Evolutionary conservation across 2,329 filamentous ascomycete genomes (phyloP).

Genomic region (Pseudocercospora vitis): DNA sequence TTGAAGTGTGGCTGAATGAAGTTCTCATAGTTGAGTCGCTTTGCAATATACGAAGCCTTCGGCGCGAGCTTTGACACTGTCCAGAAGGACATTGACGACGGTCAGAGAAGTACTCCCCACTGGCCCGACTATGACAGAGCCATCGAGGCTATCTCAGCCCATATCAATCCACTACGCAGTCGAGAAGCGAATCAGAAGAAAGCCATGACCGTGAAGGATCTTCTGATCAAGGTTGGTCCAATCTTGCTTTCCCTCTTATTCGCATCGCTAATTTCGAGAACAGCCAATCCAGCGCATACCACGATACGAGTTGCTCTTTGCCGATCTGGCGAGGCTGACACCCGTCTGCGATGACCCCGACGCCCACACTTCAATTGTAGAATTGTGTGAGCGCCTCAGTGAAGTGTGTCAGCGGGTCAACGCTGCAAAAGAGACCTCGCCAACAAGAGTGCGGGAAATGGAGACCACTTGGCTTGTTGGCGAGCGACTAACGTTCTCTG

Average conservation of each 20-base stretch:
- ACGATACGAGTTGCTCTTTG: slow-evolving; percentile 84
- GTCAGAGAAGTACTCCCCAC: slow-evolving; percentile 66
- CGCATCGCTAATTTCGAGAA: not conserved
- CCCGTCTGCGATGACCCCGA: slow-evolving; percentile 81
- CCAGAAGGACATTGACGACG: slow-evolving; percentile 70
- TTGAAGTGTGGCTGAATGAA: slow-evolving; percentile 48
- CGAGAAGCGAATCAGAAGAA: slow-evolving; percentile 66
- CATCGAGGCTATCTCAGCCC: slow-evolving; percentile 76
- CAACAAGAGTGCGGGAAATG: slow-evolving; percentile 65
- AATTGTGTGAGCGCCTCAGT: slow-evolving; percentile 68
- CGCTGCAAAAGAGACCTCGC: slow-evolving; percentile 70
- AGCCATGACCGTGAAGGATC: slow-evolving; percentile 77
- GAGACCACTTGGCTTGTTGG: slow-evolving; percentile 84
- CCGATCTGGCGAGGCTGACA: slow-evolving; percentile 78
- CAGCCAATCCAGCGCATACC: slow-evolving; percentile 91
- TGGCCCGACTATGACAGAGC: slow-evolving; percentile 83
- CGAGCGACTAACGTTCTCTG: slow-evolving; percentile 72
- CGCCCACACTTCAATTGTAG: slow-evolving; percentile 77
- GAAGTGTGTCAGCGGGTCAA: slow-evolving; percentile 80
- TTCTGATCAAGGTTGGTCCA: slow-evolving; percentile 76
- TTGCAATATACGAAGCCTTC: slow-evolving; percentile 89
- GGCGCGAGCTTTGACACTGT: slow-evolving; percentile 86
- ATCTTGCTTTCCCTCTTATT: not conserved
- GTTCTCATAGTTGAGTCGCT: slow-evolving; percentile 66
- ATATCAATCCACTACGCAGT: slow-evolving; percentile 68